Evolutionary conservation across 1,284 basidiomycete genomes (phyloP).

Genomic region (Ceratobasidium sp.): DNA sequence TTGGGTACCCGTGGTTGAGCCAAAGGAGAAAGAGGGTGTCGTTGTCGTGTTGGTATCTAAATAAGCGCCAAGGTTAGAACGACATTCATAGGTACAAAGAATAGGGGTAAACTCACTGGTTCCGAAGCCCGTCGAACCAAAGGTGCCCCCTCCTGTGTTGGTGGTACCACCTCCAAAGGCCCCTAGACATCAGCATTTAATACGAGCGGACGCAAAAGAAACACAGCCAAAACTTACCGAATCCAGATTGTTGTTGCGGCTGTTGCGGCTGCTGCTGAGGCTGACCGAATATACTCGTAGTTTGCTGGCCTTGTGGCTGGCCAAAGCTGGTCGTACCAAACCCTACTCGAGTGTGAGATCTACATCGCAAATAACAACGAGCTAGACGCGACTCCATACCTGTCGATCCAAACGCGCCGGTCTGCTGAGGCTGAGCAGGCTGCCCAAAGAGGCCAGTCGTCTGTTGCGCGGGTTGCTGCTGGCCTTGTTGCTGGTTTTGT

Average conservation of each 20-base stretch:
- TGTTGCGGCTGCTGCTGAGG: constrained; percentile 4
- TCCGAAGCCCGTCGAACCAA: constrained; percentile 68
- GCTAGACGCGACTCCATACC: constrained; percentile 6
- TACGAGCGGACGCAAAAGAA: constrained; percentile 3
- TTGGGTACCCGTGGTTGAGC: constrained; percentile 16
- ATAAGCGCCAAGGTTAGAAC: constrained; percentile 7
- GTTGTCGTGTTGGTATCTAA: constrained; percentile 24
- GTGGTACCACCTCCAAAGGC: constrained; percentile 68
- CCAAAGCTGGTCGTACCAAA: constrained; percentile 34
- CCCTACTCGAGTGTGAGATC: constrained; percentile 21
- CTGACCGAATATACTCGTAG: not conserved
- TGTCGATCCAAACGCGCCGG: constrained; percentile 36
- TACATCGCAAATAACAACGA: not conserved
- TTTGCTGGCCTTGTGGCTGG: constrained; percentile 20
- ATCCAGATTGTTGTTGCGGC: not conserved
- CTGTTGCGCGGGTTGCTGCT: constrained; percentile 52
- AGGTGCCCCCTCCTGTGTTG: constrained; percentile 56
- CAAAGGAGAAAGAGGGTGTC: constrained; percentile 36
- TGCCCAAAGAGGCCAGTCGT: constrained; percentile 58
- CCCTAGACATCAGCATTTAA: constrained; percentile 59
- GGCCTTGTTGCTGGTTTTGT: constrained; percentile 61
- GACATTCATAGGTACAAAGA: not conserved
- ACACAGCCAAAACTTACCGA: constrained; percentile 45
- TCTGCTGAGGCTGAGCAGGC: constrained; percentile 30
- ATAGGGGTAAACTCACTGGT: constrained; percentile 58